A percentile compares a stretch with the other conserved stretches of the same genome.
phyloP scores from a whole-genome alignment of 129 eudicot genomes.

The Dittrichia graveolens region DNA sequence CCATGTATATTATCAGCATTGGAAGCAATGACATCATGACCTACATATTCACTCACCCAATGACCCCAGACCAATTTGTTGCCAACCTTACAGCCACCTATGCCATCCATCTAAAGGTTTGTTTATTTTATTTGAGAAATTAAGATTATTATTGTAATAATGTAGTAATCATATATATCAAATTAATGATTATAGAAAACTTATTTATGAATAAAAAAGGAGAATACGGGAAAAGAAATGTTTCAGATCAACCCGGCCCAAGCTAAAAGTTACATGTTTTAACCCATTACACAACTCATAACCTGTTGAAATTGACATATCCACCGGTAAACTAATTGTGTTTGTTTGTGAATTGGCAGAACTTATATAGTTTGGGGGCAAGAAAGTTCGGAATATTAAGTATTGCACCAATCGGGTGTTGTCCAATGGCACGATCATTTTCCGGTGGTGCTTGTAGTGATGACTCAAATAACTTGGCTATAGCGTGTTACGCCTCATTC shows the following conservation, averaged over 20 bases:
- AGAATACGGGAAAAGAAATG: too few relatives aligned
- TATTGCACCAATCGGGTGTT: constrained; percentile 49
- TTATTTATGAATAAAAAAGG: too few relatives aligned
- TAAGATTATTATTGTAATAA: background rate
- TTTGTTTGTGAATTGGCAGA: constrained; percentile 36
- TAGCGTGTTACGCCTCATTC: constrained; percentile 30
- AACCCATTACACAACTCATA: background rate
- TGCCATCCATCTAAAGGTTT: constrained; percentile 47
- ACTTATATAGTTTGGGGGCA: constrained; percentile 47
- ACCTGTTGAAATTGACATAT: background rate
- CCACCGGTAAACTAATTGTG: background rate
- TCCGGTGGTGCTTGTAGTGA: constrained; percentile 31
- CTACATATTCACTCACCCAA: background rate
- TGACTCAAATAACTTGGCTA: constrained; percentile 34
- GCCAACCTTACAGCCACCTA: constrained; percentile 36
- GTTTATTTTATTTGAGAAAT: background rate
- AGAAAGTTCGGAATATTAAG: constrained; percentile 47
- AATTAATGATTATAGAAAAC: too few relatives aligned
- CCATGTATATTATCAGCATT: constrained; percentile 48
- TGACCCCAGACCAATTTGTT: constrained; percentile 24
- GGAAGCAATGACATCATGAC: constrained; percentile 59
- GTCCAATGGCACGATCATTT: constrained; percentile 37
- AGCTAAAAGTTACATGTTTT: background rate
- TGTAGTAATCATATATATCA: background rate
- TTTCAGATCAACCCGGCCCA: background rate